These are phyloP conservation scores for Yarrowia sp. DNA, from an alignment of 805 yeast species.

Conservation along the genomic window DNA sequence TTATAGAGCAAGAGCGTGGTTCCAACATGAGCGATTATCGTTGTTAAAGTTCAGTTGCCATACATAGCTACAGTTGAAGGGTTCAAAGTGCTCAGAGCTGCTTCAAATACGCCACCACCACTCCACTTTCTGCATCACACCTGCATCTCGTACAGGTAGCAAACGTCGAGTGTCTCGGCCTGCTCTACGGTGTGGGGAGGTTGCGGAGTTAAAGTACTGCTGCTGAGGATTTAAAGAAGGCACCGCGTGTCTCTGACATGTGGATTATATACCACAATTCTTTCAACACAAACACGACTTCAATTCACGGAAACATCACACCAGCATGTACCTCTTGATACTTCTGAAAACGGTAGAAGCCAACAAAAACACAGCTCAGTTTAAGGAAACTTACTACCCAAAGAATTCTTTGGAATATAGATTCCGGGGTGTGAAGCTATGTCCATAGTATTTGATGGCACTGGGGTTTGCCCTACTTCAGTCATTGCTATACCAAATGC, in stretches of 20 bases:
- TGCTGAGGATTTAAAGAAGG: background rate
- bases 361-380: background rate
- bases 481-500: background rate
- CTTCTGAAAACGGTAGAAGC: background rate
- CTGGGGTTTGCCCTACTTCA: too few relatives aligned
- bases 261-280: too few relatives aligned
- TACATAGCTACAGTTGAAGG: too few relatives aligned
- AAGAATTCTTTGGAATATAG: background rate
- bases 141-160: background rate
- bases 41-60: too few relatives aligned
- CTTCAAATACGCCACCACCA: background rate
- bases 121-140: background rate
- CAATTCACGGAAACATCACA: background rate
- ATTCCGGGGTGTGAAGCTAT: background rate
- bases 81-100: background rate
- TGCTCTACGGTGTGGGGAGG: background rate
- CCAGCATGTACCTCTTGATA: background rate
- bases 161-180: background rate
- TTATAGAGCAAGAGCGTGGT: too few relatives aligned
- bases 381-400: background rate
- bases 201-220: background rate
- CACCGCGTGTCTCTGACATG: background rate
- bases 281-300: background rate
- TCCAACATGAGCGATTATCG: too few relatives aligned
- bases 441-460: background rate